Conservation (phyloP, 139 green algal genomes). For the Chlorella sp. region DNA sequence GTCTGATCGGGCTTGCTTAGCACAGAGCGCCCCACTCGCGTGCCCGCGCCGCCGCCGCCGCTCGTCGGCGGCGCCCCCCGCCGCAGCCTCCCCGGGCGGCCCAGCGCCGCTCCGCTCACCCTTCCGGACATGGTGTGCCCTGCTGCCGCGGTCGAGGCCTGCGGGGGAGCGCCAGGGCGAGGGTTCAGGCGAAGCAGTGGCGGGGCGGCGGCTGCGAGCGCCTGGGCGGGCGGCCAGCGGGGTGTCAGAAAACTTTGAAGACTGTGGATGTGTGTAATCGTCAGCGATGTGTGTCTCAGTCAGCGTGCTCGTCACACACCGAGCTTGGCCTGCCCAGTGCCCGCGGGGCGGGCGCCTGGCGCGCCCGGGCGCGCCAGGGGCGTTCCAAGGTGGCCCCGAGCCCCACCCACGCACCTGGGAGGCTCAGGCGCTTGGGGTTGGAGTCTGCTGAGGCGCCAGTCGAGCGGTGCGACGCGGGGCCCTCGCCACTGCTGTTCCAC, state of each 20-base stretch:
- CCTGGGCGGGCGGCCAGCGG: not conserved
- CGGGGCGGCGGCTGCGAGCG: not conserved
- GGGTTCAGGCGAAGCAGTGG: not conserved
- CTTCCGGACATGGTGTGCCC: slow-evolving; percentile 1
- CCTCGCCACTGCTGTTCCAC: too few species aligned
- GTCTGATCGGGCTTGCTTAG: too few species aligned
- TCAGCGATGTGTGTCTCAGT: not conserved
- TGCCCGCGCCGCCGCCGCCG: not conserved
- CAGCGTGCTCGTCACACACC: slow-evolving; percentile 5
- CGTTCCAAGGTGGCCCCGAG: too few species aligned
- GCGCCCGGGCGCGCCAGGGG: too few species aligned
- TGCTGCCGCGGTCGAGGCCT: not conserved
- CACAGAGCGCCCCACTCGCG: too few species aligned
- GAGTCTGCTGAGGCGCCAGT: too few species aligned
- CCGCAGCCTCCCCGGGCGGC: not conserved
- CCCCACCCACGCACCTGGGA: too few species aligned
- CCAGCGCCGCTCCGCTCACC: not conserved
- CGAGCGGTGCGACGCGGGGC: too few species aligned
- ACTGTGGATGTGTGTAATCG: slow-evolving; percentile 13
- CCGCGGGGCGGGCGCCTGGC: too few species aligned
- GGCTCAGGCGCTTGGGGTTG: too few species aligned
- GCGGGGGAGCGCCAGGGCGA: not conserved
- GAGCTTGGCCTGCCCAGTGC: too few species aligned
- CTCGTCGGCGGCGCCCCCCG: not conserved
- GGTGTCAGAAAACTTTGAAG: slow-evolving; percentile 41